These are phyloP conservation scores for Clavulina sp. DNA, from an alignment of 768 basidiomycete species.

Conservation along the genomic window DNA sequence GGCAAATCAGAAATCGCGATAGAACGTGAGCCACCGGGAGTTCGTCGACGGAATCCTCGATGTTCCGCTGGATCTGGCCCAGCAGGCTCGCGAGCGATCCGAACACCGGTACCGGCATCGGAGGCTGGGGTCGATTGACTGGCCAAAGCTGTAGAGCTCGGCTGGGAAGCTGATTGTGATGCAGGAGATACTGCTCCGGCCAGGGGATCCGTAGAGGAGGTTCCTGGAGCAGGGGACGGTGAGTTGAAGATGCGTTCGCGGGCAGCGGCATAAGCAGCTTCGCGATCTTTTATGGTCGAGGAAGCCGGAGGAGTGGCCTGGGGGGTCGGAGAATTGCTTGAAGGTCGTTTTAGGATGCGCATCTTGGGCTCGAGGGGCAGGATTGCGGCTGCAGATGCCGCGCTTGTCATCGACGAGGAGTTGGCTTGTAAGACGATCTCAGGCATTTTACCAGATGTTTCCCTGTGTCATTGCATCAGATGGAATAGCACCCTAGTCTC, in stretches of 20 bases:
- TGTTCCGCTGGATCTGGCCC: neutral
- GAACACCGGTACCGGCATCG: neutral
- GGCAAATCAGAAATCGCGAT: no score
- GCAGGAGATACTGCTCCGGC: neutral
- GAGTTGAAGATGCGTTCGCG: constrained; percentile 10
- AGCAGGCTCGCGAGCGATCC: no score
- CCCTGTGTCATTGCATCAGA: neutral
- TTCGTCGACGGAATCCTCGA: no score
- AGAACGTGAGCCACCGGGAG: no score
- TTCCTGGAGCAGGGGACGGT: neutral
- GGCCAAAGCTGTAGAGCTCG: constrained; percentile 4
- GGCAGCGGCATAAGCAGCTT: constrained; percentile 12
- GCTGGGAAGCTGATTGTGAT: neutral
- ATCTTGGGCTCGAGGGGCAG: neutral
- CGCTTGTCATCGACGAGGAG: constrained; percentile 1
- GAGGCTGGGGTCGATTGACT: neutral
- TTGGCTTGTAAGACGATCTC: neutral
- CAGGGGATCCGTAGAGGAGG: neutral
- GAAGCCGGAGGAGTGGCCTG: constrained; percentile 2
- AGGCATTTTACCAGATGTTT: constrained; percentile 3
- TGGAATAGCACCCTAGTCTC: neutral
- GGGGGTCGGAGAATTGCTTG: neutral
- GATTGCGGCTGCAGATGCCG: constrained; percentile 3
- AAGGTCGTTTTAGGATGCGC: constrained; percentile 9
- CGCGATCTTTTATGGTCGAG: constrained; percentile 6